Evolutionary conservation across 2,329 filamentous ascomycete species (phyloP).

Genomic region (Saccharata proteae): DNA sequence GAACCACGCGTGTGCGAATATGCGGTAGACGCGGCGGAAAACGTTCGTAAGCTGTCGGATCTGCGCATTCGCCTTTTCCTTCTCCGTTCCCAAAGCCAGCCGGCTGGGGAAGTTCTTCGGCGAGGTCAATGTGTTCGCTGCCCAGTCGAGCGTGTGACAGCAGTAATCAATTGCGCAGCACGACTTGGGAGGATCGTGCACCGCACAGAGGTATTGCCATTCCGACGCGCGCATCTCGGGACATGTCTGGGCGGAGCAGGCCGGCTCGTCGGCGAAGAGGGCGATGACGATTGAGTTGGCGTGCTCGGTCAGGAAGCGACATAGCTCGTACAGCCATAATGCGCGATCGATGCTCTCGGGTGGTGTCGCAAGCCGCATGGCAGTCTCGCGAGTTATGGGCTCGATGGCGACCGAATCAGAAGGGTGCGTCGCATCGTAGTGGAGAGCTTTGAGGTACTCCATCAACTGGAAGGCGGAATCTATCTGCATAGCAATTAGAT

Average conservation of each 20-base stretch:
- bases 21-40: conserved; percentile 84
- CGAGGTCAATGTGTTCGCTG: conserved; percentile 84
- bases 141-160: conserved; percentile 97
- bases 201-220: conserved; percentile 98
- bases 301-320: conserved; percentile 87
- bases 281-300: conserved; percentile 86
- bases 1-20: conserved; percentile 98
- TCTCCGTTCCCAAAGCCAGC: conserved; percentile 44
- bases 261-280: conserved; percentile 80
- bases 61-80: conserved; percentile 35
- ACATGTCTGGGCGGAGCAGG: conserved; percentile 80
- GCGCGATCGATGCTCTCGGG: conserved; percentile 73
- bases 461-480: conserved; percentile 96
- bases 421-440: conserved; percentile 66
- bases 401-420: conserved; percentile 42
- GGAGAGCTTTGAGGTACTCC: conserved; percentile 87
- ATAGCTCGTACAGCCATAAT: conserved; percentile 96
- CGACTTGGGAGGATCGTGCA: conserved; percentile 90
- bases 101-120: conserved; percentile 92
- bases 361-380: conserved; percentile 63
- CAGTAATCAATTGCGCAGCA: conserved; percentile 99
- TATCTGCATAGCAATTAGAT: conserved; percentile 45
- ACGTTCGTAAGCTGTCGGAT: conserved; percentile 86
- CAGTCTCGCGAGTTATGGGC: conserved; percentile 65
- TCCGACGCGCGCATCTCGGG: conserved; percentile 97